A percentile compares a stretch with the other conserved stretches of the same genome.
phyloP scores from a whole-genome alignment of 768 basidiomycete genomes.

The Plicaturopsis crispa region DNA sequence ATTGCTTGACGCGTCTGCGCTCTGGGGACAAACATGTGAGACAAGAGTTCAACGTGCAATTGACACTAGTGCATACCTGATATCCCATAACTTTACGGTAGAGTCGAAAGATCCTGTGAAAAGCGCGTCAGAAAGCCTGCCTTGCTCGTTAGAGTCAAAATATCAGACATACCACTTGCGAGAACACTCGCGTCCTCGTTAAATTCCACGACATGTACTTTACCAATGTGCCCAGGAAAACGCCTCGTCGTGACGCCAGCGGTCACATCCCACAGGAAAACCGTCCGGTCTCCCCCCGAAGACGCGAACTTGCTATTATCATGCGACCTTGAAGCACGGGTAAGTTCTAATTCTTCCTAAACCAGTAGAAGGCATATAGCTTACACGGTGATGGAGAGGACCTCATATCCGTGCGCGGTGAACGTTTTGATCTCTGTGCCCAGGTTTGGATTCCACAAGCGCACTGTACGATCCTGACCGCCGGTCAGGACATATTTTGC shows the following conservation, averaged over 20 bases:
- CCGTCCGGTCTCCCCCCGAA: conserved; percentile 86
- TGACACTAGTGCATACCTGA: conserved; percentile 46
- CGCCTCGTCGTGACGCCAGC: conserved; percentile 78
- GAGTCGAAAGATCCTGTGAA: conserved; percentile 85
- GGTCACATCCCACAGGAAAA: conserved; percentile 95
- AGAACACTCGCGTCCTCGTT: conserved; percentile 82
- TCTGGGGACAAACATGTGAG: conserved; percentile 24
- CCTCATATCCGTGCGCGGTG: conserved; percentile 91
- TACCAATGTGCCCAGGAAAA: conserved; percentile 83
- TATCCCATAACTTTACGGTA: conserved; percentile 87
- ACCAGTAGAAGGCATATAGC: conserved; percentile 19
- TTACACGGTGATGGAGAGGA: conserved; percentile 84
- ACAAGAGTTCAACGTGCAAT: conserved; percentile 2
- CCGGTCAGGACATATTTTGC: conserved; percentile 91
- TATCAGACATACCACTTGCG: conserved; percentile 73
- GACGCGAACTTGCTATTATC: conserved; percentile 95
- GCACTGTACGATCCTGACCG: conserved; percentile 83
- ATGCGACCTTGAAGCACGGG: conserved; percentile 51
- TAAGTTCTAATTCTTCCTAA: not conserved
- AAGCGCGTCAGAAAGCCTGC: not conserved
- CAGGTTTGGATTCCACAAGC: conserved; percentile 82
- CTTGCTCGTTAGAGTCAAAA: no score
- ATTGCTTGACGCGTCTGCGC: conserved; percentile 78
- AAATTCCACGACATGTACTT: conserved; percentile 87
- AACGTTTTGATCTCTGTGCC: conserved; percentile 92